These are phyloP conservation scores for Monosporascus sp. DNA, from an alignment of 2,329 filamentous ascomycete genomes.

Conservation along the genomic window DNA sequence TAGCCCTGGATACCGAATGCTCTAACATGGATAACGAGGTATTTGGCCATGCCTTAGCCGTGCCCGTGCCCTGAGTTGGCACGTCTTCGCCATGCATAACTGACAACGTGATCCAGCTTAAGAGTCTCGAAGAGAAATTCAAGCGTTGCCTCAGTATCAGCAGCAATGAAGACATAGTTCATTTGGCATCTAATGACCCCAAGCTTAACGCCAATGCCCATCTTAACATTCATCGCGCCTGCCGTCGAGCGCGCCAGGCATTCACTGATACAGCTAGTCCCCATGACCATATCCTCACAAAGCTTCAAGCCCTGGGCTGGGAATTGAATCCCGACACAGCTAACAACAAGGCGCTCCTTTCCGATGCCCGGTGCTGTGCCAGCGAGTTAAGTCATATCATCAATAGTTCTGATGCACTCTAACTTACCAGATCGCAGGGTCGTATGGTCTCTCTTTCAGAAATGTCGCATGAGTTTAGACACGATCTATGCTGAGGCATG, in stretches of 20 bases:
- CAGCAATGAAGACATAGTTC: too few relatives aligned
- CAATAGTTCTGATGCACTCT: neutral
- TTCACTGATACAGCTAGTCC: constrained; percentile 7
- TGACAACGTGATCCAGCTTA: neutral
- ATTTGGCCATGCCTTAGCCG: neutral
- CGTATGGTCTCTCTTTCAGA: constrained; percentile 15
- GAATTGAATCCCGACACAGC: constrained; percentile 12
- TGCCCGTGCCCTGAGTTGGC: neutral
- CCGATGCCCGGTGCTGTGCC: constrained; percentile 18
- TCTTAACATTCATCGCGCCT: neutral
- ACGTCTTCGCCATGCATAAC: neutral
- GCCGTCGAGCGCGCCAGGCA: constrained; percentile 1
- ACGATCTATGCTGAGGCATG: constrained; percentile 13
- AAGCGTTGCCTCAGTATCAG: too few relatives aligned
- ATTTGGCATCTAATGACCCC: too few relatives aligned
- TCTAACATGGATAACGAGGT: neutral
- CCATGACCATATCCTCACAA: constrained; percentile 18
- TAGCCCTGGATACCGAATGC: neutral
- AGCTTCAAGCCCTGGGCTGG: constrained; percentile 15
- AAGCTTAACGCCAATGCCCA: neutral
- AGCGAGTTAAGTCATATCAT: constrained; percentile 17
- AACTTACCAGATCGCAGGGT: constrained; percentile 10
- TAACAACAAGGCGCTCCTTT: constrained; percentile 10
- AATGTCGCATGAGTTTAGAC: constrained; percentile 16
- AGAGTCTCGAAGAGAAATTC: neutral